Base-by-base conservation (phyloP, 2,329 filamentous ascomycete species). In the Fusarium sp. region DNA sequence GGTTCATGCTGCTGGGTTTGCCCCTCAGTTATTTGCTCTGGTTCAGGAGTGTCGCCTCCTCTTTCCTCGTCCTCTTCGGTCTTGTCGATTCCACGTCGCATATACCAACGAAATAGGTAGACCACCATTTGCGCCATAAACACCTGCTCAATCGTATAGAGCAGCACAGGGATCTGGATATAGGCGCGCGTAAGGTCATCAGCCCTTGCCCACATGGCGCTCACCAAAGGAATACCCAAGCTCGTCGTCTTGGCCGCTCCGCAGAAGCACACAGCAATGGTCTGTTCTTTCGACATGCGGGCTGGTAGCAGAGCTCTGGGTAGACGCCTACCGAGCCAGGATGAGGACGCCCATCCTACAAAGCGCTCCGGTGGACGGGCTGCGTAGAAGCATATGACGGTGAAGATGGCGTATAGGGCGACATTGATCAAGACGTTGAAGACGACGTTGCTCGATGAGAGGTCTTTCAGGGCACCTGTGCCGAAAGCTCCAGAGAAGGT, bases 191-290 rank as follows among this genome's bases (percentile, higher is more conserved):
- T 86, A 43, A 88, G 81, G 50, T 89, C 81, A 72, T 87, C 86
- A 11, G 90, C 82, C 15, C 88, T 85, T 15, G 85, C 83, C 85
- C 91, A 94, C 89, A 94, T 94, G 68, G 92, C 89, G 35, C 90
- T 89, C 60, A 90, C 87, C 32, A 94, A 80, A 0, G 92, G 92
- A 9, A 94, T 92, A 0, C 92, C 92, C 66, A 94, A 85, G 4
- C 90, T 91, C 2, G 92, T 91, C 4, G 92, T 93, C 81, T 95
- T 95, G 15, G 92, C 92, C 0, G 92, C 91, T 30, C 90, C 91
- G 76, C 92, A 94, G 81, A 94, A 94, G 75, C 92, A 94, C 15
- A 93, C 89, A 0, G 93, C 91, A 59, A 94, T 88, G 0, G 92
- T 89, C 75, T 94, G 90, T 67, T 89, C 87, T 40, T 87, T 87